A percentile compares a stretch with the other conserved stretches of the same genome.
phyloP scores from a whole-genome alignment of 176 grass and related monocot genomes.

The Carex parvula region DNA sequence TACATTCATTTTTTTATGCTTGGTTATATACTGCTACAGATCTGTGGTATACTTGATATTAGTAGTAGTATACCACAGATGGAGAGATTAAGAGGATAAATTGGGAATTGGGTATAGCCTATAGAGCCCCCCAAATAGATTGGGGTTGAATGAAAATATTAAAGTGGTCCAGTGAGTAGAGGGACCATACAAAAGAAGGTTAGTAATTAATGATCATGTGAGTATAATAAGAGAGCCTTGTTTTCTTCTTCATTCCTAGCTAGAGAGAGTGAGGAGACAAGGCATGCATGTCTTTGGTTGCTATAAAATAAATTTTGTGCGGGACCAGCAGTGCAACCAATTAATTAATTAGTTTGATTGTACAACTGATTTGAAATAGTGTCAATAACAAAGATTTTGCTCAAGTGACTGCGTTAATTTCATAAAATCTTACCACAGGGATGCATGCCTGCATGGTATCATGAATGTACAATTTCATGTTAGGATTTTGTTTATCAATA shows the following conservation, averaged over 20 bases:
- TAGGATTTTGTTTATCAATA: neutral
- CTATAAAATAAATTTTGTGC: slow-evolving; percentile 1
- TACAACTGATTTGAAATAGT: neutral
- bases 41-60: too few species aligned
- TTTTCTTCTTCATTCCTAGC: slow-evolving; percentile 2
- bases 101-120: neutral
- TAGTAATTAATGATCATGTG: slow-evolving; percentile 49
- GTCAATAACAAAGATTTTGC: neutral
- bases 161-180: slow-evolving; percentile 33
- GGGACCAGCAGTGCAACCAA: neutral
- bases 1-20: too few species aligned
- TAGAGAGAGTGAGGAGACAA: slow-evolving; percentile 14
- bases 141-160: slow-evolving; percentile 2
- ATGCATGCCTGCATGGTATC: neutral
- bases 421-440: neutral
- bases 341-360: too few species aligned
- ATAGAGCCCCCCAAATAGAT: slow-evolving; percentile 6
- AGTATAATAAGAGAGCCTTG: slow-evolving; percentile 37
- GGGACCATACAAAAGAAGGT: slow-evolving; percentile 19
- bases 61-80: too few species aligned
- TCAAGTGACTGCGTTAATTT: neutral
- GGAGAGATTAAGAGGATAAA: neutral
- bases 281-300: slow-evolving; percentile 20
- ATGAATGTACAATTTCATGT: neutral
- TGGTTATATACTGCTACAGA: too few species aligned